These are phyloP conservation scores for Tulasnella sp. DNA, from an alignment of 768 basidiomycete species.

Conservation along the genomic window DNA sequence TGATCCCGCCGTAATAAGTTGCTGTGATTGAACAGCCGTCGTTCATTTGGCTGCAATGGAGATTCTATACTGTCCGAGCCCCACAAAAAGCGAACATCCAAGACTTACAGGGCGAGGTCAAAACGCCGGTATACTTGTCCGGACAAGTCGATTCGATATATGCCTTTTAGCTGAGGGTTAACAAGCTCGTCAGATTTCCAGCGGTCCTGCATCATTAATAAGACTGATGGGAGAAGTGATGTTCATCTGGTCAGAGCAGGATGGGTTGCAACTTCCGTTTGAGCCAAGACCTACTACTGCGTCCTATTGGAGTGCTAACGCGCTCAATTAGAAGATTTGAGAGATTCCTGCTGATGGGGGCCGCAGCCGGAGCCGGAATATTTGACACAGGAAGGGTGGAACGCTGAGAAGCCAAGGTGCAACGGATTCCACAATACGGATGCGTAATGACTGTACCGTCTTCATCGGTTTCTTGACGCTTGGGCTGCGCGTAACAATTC, in stretches of 20 bases:
- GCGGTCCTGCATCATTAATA: neutral
- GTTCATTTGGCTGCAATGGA: neutral
- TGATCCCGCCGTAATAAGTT: neutral
- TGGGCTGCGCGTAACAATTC: neutral
- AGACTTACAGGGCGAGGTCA: neutral
- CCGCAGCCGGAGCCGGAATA: neutral
- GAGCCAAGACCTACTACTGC: neutral
- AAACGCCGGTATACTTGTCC: neutral
- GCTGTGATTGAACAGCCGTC: neutral
- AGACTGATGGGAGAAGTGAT: neutral
- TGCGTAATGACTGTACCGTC: neutral
- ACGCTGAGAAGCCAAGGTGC: too few species aligned
- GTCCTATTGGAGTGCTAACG: neutral
- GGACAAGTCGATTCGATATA: neutral
- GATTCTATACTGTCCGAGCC: neutral
- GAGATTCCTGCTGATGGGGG: neutral
- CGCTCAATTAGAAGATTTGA: neutral
- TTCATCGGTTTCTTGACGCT: neutral
- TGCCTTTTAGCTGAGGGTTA: neutral
- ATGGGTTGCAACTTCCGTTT: neutral
- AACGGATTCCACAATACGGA: neutral
- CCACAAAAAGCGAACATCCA: neutral
- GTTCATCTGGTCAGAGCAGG: neutral
- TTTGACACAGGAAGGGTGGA: neutral
- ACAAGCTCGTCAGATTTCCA: neutral